Evolutionary conservation across 345 rosid species (phyloP), one percentile per base, ranked within the genome.

Genomic region (Angophora floribunda): DNA sequence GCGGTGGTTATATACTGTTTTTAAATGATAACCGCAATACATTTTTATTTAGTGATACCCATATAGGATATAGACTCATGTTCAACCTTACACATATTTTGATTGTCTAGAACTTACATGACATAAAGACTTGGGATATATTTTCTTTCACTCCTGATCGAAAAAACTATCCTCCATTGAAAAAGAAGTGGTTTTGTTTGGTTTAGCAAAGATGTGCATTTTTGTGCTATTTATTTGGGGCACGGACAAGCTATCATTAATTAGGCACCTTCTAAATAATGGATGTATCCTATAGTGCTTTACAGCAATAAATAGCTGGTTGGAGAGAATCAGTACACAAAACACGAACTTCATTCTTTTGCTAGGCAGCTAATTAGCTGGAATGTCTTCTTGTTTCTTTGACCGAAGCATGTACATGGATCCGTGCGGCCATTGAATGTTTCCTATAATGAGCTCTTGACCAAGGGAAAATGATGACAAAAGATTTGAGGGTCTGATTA

Each of bases 401-500:
- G 82, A 70, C 82, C 82, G 19, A 70, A 36, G 82, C 47, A 36
- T 17, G 19, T 70, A 41, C 24, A 70, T 70, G 13, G 82, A 36
- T 70, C 9, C 3, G 82, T 36, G 82, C 6, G 26, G 82, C 9
- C 82, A 70, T 70, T 41, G 82, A 44, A 70, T 70, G 82, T 70
- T 36, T 70, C 82, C 44, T 9, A 36, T 17, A 70, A 70, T 36
- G 82, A 36, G 26, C 82, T 36, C 82, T 70, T 70, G 82, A 70
- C 82, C 82, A 70, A 70, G 47, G 44, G 36, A 15, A 17, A 70
- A 70, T 70, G 82, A 70, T 70, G 82, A 70, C 82, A 19, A 70
- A 70, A 70, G 82, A 70, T 70, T 70, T 70, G 55, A 85, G 55
- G 55, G 86, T 26, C 24, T 85, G 86, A 49, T 49, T 85, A 85